These are phyloP conservation scores for Lodderomyces parapsilosis DNA, from an alignment of 1,139 yeast species.

Conservation along the genomic window DNA sequence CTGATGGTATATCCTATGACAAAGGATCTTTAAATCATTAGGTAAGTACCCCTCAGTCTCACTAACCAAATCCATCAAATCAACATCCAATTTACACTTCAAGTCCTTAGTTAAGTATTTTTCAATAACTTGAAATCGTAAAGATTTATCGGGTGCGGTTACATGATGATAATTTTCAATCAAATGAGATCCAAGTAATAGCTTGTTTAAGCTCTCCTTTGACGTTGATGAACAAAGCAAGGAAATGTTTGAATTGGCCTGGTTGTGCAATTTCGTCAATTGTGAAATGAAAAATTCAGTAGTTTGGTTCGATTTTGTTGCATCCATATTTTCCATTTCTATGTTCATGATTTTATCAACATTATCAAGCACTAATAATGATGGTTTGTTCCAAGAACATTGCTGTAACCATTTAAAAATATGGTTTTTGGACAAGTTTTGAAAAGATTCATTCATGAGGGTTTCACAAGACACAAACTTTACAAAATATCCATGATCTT, in stretches of 20 bases:
- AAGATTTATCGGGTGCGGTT: slow-evolving; percentile 67
- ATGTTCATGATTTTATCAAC: slow-evolving; percentile 75
- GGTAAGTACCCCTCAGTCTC: slow-evolving; percentile 93
- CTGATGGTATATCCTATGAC: slow-evolving; percentile 76
- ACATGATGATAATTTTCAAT: slow-evolving; percentile 64
- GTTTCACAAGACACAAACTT: slow-evolving; percentile 53
- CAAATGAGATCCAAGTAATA: slow-evolving; percentile 65
- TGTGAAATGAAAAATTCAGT: slow-evolving; percentile 46
- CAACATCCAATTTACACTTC: slow-evolving; percentile 38
- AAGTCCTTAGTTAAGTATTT: slow-evolving; percentile 40
- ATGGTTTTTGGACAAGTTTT: slow-evolving; percentile 39
- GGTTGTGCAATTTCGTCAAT: slow-evolving; percentile 39
- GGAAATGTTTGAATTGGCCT: slow-evolving; percentile 46
- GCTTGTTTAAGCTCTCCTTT: slow-evolving; percentile 63
- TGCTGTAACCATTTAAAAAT: slow-evolving; percentile 54
- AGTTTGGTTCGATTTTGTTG: slow-evolving; percentile 56
- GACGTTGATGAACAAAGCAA: slow-evolving; percentile 60
- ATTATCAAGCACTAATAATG: slow-evolving; percentile 74
- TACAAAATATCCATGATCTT: slow-evolving; percentile 39
- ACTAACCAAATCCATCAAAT: slow-evolving; percentile 66
- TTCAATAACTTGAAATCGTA: slow-evolving; percentile 52
- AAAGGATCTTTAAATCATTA: slow-evolving; percentile 68
- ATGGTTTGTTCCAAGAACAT: slow-evolving; percentile 79
- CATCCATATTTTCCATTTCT: slow-evolving; percentile 68
- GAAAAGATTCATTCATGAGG: slow-evolving; percentile 49